Evolutionary conservation across 257 asterid genomes (phyloP).

Genomic region (Scutellaria galericulata): DNA sequence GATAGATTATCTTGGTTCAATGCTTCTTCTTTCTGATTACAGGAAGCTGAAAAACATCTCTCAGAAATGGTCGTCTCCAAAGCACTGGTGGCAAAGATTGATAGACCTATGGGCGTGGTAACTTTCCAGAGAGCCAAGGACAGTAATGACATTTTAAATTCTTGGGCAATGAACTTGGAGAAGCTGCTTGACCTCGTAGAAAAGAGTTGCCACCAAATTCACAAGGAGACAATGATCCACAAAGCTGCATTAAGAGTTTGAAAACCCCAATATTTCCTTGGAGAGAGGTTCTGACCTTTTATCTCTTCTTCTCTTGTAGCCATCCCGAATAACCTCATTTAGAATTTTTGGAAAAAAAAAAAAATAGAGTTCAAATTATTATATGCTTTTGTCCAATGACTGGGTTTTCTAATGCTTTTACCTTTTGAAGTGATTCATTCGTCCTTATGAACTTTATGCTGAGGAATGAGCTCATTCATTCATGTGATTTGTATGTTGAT

Average conservation of each 20-base stretch:
- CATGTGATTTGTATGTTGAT: neutral
- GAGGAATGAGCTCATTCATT: too few species aligned
- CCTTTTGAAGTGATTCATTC: slow-evolving; percentile 19
- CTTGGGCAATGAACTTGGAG: slow-evolving; percentile 88
- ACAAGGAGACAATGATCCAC: slow-evolving; percentile 97
- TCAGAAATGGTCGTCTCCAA: slow-evolving; percentile 95
- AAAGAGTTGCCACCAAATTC: slow-evolving; percentile 98
- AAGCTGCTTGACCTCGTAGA: slow-evolving; percentile 96
- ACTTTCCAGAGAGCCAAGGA: slow-evolving; percentile 78
- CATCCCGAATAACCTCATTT: too few species aligned
- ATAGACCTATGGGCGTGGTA: slow-evolving; percentile 83
- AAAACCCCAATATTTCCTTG: slow-evolving; percentile 22
- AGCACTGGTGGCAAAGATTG: slow-evolving; percentile 82
- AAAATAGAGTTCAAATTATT: neutral
- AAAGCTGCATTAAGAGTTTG: slow-evolving; percentile 72
- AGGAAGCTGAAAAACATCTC: slow-evolving; percentile 91
- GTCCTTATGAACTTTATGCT: neutral
- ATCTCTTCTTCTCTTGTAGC: neutral
- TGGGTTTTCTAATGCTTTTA: slow-evolving; percentile 21
- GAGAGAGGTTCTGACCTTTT: neutral
- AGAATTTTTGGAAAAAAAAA: neutral
- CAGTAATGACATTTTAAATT: slow-evolving; percentile 83
- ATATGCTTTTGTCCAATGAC: neutral
- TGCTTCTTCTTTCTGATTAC: slow-evolving; percentile 1
- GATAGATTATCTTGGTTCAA: neutral